Percentiles rank a stretch among this genome's conserved stretches.
Evolutionary conservation across 441 rosid species (phyloP).

Genomic region (Bruguiera hainesii): DNA sequence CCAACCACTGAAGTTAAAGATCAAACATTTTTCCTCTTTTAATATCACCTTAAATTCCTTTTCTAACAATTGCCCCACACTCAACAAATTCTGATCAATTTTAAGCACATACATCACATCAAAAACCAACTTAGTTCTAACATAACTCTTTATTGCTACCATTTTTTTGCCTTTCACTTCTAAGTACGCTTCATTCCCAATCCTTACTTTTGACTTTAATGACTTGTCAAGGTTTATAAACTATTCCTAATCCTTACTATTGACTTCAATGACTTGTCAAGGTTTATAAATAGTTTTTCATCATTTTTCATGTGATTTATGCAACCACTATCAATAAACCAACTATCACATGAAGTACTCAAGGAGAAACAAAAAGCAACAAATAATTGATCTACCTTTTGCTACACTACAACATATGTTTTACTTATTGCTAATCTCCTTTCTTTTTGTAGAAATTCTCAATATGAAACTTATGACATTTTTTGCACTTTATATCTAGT

Average conservation of each 20-base stretch:
- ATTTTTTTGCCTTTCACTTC: background rate
- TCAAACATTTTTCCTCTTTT: background rate
- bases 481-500: too few species aligned
- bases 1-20: background rate
- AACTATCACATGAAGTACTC: background rate
- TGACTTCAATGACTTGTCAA: background rate
- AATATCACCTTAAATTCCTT: background rate
- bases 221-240: background rate
- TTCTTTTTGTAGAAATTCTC: background rate
- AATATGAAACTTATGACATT: too few species aligned
- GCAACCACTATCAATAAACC: background rate
- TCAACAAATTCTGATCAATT: too few species aligned
- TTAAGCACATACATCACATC: background rate
- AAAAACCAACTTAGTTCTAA: background rate
- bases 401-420: too few species aligned
- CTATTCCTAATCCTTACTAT: background rate
- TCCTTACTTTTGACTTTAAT: background rate
- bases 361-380: background rate
- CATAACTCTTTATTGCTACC: background rate
- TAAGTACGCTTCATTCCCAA: background rate
- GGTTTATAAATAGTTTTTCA: too few species aligned
- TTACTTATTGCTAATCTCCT: too few species aligned
- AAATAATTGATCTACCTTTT: background rate
- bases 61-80: background rate
- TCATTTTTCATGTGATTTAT: background rate